Percentiles rank a stretch among this genome's conserved stretches.
Evolutionary conservation across 495 filamentous ascomycete species (phyloP).

Genomic region (Penicillium lividum): DNA sequence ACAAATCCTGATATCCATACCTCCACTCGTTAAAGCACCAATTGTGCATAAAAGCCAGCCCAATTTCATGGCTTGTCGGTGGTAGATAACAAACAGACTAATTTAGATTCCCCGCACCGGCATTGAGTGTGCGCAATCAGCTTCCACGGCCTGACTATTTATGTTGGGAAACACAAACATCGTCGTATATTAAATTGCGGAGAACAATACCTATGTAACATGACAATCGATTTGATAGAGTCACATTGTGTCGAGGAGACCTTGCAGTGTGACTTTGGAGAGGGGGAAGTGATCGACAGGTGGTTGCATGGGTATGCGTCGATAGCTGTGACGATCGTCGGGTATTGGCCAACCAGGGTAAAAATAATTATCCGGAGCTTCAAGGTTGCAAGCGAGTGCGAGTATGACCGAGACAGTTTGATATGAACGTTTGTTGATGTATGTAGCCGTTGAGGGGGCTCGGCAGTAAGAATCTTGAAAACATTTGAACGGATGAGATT

Average conservation of each 20-base stretch:
- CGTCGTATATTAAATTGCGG: slow-evolving; percentile 2
- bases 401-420: not conserved
- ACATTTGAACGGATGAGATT: not conserved
- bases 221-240: slow-evolving; percentile 5
- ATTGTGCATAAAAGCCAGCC: not conserved
- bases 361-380: slow-evolving; percentile 9
- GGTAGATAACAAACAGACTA: not conserved
- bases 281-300: slow-evolving; percentile 15
- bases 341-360: slow-evolving; percentile 15
- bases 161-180: not conserved
- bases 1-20: not conserved
- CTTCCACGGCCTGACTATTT: not conserved
- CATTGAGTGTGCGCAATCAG: not conserved
- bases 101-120: not conserved
- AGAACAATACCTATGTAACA: slow-evolving; percentile 15
- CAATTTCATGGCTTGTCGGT: not conserved
- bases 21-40: not conserved
- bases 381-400: not conserved
- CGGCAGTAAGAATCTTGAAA: not conserved
- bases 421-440: not conserved
- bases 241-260: slow-evolving; percentile 17
- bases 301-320: not conserved
- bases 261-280: slow-evolving; percentile 12
- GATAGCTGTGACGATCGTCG: slow-evolving; percentile 14
- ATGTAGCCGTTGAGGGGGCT: not conserved